Base-by-base conservation (phyloP, 2,329 filamentous ascomycete genomes). In the Colletotrichum sp. region DNA sequence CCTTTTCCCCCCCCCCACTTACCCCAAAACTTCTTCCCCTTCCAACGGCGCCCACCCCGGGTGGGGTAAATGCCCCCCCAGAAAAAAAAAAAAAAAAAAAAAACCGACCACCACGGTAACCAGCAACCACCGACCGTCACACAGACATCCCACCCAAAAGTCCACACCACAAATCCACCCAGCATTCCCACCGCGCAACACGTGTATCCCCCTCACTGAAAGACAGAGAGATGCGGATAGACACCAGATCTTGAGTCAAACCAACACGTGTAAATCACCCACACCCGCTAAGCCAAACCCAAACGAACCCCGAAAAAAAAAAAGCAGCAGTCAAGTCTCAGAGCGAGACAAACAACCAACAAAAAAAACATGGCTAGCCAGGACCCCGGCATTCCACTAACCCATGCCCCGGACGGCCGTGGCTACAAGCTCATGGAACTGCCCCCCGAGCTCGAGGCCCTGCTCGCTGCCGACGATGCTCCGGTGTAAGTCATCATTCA, bases 381-480 rank as follows among this genome's bases (percentile, higher is more conserved):
- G 79, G 80, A 81, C 9, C 79, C 82, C n/a, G 88, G 87, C 63
- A 89, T 92, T 59, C 85, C 88, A 8, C 84, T 93, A 71, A 83
- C 85, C 60, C 88, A 91, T 79, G 85, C 84, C 52, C 88, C 88
- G 8, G 84, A 89, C 63, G 85, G 87, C 57, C 79, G 87, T 18
- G 87, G 88, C 67, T 93, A 92, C 82, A 92, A 90, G 75, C 88
- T 93, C 71, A 85, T 93, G 68, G 92, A 93, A 81, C 87, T 93
- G 5, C 91, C 92, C 1, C 85, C 90, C 0, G 92, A 93, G 73
- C 85, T 93, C 10, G 86, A 90, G 64, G 84, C 86, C 24, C 84
- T 91, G 8, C 87, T 93, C 57, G 89, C 92, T 80, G 88, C 90
- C 10, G 86, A 88, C 18, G 81, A 86, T 57, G 86, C 91, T 30